Conservation (phyloP, 129 eudicot species). For the Silybum marianum region DNA sequence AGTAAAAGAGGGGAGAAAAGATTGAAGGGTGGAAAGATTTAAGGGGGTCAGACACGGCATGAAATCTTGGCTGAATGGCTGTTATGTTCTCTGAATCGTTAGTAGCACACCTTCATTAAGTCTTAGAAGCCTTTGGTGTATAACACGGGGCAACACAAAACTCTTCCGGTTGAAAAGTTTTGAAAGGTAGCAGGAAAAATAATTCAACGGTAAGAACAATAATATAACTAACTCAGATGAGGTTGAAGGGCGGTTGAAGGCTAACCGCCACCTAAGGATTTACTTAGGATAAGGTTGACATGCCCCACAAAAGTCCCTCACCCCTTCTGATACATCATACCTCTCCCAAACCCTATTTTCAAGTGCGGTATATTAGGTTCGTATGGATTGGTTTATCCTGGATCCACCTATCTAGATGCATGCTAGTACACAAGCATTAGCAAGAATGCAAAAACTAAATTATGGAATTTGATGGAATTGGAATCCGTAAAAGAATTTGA, state of each 20-base stretch:
- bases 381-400: too few species aligned
- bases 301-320: too few species aligned
- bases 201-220: not conserved
- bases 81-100: not conserved
- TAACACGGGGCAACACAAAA: not conserved
- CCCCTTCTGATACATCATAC: too few species aligned
- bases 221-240: not conserved
- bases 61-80: not conserved
- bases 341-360: too few species aligned
- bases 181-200: not conserved
- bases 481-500: too few species aligned
- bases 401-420: too few species aligned
- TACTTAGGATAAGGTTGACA: not conserved
- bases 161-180: not conserved
- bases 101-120: not conserved
- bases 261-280: not conserved
- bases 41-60: not conserved
- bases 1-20: not conserved
- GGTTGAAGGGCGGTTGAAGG: not conserved
- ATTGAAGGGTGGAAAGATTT: not conserved
- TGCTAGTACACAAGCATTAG: too few species aligned
- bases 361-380: too few species aligned
- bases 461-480: too few species aligned
- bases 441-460: too few species aligned
- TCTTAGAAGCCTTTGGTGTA: not conserved